A percentile compares a stretch with the other conserved stretches of the same genome.
phyloP scores from a whole-genome alignment of 2,329 filamentous ascomycete genomes.

The Diplodia intermedia region DNA sequence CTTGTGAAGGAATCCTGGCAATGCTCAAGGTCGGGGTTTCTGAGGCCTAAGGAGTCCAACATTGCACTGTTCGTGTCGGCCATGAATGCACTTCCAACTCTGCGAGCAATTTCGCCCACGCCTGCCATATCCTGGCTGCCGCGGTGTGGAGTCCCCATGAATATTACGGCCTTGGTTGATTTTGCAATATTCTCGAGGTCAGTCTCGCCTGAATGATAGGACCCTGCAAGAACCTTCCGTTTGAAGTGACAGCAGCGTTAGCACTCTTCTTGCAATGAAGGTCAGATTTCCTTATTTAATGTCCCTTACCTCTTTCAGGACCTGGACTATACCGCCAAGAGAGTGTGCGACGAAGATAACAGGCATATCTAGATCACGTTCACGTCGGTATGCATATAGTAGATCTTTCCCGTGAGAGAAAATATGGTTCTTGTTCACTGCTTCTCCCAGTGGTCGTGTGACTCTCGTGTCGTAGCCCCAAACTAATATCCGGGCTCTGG shows the following conservation, averaged over 20 bases:
- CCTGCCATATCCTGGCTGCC: too few relatives aligned
- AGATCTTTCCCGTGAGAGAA: neutral
- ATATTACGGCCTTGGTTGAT: too few relatives aligned
- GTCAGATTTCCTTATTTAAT: too few relatives aligned
- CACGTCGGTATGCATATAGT: neutral
- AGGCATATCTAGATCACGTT: neutral
- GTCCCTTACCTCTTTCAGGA: neutral
- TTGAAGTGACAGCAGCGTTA: neutral
- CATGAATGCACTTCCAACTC: too few relatives aligned
- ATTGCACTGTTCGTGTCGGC: neutral
- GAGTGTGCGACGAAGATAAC: neutral
- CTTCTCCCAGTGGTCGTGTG: neutral
- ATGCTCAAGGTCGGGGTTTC: neutral
- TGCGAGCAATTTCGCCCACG: too few relatives aligned
- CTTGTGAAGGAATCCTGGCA: neutral
- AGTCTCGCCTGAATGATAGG: neutral
- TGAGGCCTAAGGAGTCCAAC: neutral
- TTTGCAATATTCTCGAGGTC: neutral
- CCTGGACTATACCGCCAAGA: neutral
- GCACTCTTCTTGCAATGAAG: too few relatives aligned
- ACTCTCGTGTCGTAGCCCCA: neutral
- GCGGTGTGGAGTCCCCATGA: too few relatives aligned
- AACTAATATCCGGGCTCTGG: neutral
- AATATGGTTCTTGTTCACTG: neutral
- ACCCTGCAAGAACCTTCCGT: accelerated